Base-by-base conservation (phyloP, 306 rosid species). In the Phaseolus lunatus region DNA sequence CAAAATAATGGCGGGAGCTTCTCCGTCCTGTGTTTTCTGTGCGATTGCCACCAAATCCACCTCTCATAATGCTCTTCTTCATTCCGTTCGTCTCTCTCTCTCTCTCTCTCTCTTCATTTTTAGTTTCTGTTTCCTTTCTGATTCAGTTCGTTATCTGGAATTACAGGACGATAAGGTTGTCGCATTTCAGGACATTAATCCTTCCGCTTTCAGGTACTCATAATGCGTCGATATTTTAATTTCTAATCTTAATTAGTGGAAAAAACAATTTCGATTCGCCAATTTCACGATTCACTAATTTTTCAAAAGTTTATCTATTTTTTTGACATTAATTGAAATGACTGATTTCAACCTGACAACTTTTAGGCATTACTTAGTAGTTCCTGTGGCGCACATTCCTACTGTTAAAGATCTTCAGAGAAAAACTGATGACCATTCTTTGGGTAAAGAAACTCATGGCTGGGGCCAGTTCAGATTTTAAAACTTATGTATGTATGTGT, bases 291-390 rank as follows among this genome's bases (percentile, higher is more conserved):
- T 50, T 50, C 4, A 10, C 54, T 66, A 49, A 44, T 41, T 37
- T 29, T 56, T 27, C 22, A 9, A 8, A 44, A 23, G 10, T 37
- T 52, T 43, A 13, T 39, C 3, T 29, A 50, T n/a, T 53, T 43
- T 31, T 53, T 52, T 44, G 13, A 33, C 41, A 53, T 35, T 19
- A 22, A 57, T 50, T 27, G 45, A 56, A 11, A 12, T 80, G 73
- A 62, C 67, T 27, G 12, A 29, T 70, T 75, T 65, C 50, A 79
- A 33, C 44, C 49, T 39, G 61, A 33, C 15, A 76, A 59, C 29
- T 41, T 66, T 53, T 69, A 92, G 97, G 90, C 97, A 92, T 87
- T 92, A 88, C 92, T 89, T 92, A 67, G 92, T 89, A 67, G 76
- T 92, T 78, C 91, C 97, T 7, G 83, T 81, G 74, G 81, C 81